These are phyloP conservation scores for Eucalyptus globulus DNA, from an alignment of 345 rosid species.

Conservation along the genomic window DNA sequence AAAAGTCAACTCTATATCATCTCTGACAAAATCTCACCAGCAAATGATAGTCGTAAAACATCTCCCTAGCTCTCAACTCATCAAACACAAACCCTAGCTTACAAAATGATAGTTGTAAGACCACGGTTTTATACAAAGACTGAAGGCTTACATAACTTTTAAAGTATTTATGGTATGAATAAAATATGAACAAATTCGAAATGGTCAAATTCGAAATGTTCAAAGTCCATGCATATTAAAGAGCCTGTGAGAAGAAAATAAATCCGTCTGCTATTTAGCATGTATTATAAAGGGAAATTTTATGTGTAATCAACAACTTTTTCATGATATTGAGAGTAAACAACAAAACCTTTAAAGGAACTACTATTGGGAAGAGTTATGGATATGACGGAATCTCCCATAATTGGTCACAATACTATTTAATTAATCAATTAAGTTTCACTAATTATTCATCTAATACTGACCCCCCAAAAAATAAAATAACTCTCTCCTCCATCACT, in stretches of 20 bases:
- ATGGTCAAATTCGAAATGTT: background rate
- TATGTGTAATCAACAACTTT: background rate
- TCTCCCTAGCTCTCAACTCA: background rate
- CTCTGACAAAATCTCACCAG: background rate
- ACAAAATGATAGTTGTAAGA: background rate
- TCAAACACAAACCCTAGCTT: background rate
- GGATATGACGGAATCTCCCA: background rate
- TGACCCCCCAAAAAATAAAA: background rate
- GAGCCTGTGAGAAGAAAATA: background rate
- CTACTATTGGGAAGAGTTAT: background rate
- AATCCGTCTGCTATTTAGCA: background rate
- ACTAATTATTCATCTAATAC: background rate
- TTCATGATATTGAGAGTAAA: background rate
- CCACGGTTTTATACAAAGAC: background rate
- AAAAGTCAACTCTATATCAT: background rate
- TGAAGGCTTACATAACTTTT: background rate
- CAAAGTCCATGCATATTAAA: background rate
- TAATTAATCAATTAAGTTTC: background rate
- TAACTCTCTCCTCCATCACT: background rate
- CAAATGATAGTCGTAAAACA: background rate
- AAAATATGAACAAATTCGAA: background rate
- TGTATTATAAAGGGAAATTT: background rate
- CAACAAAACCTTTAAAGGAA: background rate
- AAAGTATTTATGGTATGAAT: background rate
- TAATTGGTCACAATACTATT: background rate